Evolutionary conservation across 2,329 filamentous ascomycete genomes (phyloP), one percentile per base, ranked within the genome.

Genomic region (Penicillium sp.): DNA sequence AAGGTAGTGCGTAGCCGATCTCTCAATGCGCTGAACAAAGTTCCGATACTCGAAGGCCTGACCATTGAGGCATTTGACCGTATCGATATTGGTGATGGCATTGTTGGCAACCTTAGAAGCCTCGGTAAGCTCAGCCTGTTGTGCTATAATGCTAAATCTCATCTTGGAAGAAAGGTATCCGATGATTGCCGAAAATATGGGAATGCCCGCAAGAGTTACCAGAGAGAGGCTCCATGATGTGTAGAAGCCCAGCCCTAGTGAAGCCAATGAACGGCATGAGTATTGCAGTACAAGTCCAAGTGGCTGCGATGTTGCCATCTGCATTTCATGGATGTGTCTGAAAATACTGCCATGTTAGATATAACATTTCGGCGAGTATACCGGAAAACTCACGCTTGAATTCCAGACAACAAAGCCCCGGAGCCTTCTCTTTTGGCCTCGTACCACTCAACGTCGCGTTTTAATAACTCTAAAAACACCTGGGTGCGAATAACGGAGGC

Each of bases 11-110:
- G 70, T 73, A 22, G 84, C 84, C 1, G 90, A 87, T 7, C 76
- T 72, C 42, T 78, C 77, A 30, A 89, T 80, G 0, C 82, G 78
- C 0, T 66, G 69, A 1, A 76, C 72, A 67, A 95, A 97, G 61
- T 84, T 84, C 66, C 81, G 80, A 0, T 83, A 73, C 69, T 96
- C 92, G 11, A 86, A 77, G 12, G 82, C 80, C 65, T 91, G 83
- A 0, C 88, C 90, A 63, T 93, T 92, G 74, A 89, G 92, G 50
- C 86, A 87, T 70, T 97, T 97, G 67, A 97, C 90, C 0, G 89
- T 84, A 58, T 96, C 90, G 37, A 97, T 93, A 3, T 84, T 86
- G 1, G 80, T 78, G 10, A 95, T 81, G 0, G 90, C 86, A 11
- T 85, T 88, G 10, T 84, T 86, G 1, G 86, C 83, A 53, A 86